Conservation (phyloP, 306 rosid species). For the Pyrus pyrifolia region DNA sequence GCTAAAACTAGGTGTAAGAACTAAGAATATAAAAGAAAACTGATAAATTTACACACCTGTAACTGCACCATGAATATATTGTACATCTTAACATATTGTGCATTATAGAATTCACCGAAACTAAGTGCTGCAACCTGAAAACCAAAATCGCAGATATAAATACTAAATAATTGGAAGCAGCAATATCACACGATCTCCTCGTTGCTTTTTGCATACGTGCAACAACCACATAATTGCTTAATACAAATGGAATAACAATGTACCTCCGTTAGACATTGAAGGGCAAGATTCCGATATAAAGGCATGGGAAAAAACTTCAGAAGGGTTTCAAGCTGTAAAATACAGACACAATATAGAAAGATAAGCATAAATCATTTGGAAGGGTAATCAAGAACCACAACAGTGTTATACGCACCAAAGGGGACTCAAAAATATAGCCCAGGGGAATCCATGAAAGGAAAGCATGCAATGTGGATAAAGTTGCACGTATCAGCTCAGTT, state of each 20-base stretch:
- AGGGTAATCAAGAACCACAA: neutral
- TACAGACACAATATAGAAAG: slow-evolving; percentile 9
- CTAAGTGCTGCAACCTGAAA: slow-evolving; percentile 81
- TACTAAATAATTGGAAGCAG: neutral
- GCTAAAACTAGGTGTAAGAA: neutral
- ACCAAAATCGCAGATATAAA: slow-evolving; percentile 5
- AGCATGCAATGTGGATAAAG: slow-evolving; percentile 89
- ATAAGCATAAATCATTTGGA: neutral
- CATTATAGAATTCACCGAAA: slow-evolving; percentile 73
- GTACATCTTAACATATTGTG: slow-evolving; percentile 82
- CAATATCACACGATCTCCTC: neutral
- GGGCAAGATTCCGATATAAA: slow-evolving; percentile 77
- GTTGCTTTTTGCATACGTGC: neutral
- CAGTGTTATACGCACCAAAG: slow-evolving; percentile 51
- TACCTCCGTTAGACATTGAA: slow-evolving; percentile 96
- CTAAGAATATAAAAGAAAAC: neutral
- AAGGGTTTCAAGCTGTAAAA: slow-evolving; percentile 82
- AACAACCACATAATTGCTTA: neutral
- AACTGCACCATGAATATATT: slow-evolving; percentile 79
- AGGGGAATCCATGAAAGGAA: slow-evolving; percentile 98
- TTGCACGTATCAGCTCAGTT: slow-evolving; percentile 86
- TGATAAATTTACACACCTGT: slow-evolving; percentile 55
- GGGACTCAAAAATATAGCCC: slow-evolving; percentile 96
- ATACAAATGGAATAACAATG: neutral
- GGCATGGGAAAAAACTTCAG: slow-evolving; percentile 81